Conservation (phyloP, 257 asterid species). For the Marsdenia floribunda region DNA sequence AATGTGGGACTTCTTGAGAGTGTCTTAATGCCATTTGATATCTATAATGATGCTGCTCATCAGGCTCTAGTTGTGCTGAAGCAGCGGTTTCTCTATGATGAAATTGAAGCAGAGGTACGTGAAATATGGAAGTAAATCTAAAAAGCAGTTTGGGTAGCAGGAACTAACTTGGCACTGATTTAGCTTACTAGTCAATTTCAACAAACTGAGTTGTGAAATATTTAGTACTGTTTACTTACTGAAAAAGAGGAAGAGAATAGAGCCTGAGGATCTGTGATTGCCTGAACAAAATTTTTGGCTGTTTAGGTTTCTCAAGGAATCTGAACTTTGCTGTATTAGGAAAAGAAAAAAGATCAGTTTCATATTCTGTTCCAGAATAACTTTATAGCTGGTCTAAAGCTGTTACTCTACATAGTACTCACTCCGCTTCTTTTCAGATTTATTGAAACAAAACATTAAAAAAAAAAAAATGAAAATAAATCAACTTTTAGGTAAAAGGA, state of each 20-base stretch:
- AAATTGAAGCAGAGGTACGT: constrained; percentile 98
- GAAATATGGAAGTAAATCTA: neutral
- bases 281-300: neutral
- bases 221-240: neutral
- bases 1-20: constrained; percentile 84
- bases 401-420: too few species aligned
- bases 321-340: neutral
- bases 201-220: neutral
- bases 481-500: too few species aligned
- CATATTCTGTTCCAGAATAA: neutral
- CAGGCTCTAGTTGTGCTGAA: constrained; percentile 85
- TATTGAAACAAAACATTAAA: too few species aligned
- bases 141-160: neutral
- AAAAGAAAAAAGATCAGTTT: neutral
- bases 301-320: neutral
- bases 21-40: constrained; percentile 86
- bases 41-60: constrained; percentile 97
- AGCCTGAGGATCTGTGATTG: neutral
- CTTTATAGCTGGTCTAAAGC: neutral
- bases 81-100: constrained; percentile 98
- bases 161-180: neutral
- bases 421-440: too few species aligned
- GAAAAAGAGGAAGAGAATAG: neutral
- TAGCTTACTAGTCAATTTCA: neutral
- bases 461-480: too few species aligned